These are phyloP conservation scores for Monosporascus sp. DNA, from an alignment of 2,329 filamentous ascomycete genomes.

Conservation along the genomic window DNA sequence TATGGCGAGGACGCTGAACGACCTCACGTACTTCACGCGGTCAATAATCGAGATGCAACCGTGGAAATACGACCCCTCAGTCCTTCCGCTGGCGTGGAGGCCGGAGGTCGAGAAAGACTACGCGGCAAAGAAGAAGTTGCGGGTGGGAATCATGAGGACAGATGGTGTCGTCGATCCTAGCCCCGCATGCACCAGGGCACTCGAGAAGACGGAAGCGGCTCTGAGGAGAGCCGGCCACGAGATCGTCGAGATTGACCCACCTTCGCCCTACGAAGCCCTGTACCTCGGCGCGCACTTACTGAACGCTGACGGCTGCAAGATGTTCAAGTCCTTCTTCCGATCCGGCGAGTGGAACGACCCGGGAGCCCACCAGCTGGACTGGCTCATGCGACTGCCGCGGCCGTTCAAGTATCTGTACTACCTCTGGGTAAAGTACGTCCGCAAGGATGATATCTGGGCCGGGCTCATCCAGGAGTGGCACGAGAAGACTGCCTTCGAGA, in stretches of 20 bases:
- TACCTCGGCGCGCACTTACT: constrained; percentile 73
- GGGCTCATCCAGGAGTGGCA: constrained; percentile 68
- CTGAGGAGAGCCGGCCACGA: constrained; percentile 70
- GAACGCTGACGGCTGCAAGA: constrained; percentile 77
- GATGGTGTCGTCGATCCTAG: constrained; percentile 82
- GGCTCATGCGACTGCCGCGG: constrained; percentile 66
- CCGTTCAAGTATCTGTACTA: constrained; percentile 82
- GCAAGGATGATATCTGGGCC: constrained; percentile 71
- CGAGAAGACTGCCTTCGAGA: constrained; percentile 67
- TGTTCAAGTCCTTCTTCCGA: constrained; percentile 71
- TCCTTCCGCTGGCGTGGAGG: constrained; percentile 81
- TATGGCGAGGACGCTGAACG: constrained; percentile 81
- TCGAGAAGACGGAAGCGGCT: constrained; percentile 65
- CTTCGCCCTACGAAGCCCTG: constrained; percentile 69
- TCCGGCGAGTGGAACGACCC: constrained; percentile 73
- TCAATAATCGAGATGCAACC: constrained; percentile 74
- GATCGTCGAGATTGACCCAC: constrained; percentile 58
- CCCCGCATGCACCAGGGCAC: constrained; percentile 73
- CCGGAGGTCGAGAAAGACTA: constrained; percentile 54
- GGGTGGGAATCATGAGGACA: constrained; percentile 70
- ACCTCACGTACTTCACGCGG: constrained; percentile 78
- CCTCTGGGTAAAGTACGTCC: constrained; percentile 81
- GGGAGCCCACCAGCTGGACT: constrained; percentile 69
- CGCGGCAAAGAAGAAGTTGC: constrained; percentile 55
- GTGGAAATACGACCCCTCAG: constrained; percentile 82